Conservation (phyloP, 1,139 yeast genomes). For the Taphrina confusa region DNA sequence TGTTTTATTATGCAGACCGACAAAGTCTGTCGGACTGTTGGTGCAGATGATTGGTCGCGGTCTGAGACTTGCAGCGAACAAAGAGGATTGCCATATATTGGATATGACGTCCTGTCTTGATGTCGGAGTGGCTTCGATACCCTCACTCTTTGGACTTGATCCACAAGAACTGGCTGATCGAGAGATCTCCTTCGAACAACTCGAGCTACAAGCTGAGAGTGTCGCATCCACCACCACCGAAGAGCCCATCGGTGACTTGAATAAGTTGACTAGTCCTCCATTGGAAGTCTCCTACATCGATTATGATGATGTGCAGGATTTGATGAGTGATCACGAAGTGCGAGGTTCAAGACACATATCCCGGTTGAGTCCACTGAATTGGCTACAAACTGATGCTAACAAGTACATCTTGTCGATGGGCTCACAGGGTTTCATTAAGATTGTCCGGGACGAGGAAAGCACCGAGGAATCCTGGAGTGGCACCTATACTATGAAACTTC, state of each 20-base stretch:
- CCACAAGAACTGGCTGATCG: conserved; percentile 43
- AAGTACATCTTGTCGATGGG: conserved; percentile 26
- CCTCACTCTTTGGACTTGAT: conserved; percentile 59
- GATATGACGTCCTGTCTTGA: conserved; percentile 70
- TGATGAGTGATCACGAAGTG: conserved; percentile 28
- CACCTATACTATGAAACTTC: conserved; percentile 19
- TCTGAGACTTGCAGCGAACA: conserved; percentile 62
- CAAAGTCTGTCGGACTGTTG: conserved; percentile 68
- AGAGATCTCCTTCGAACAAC: conserved; percentile 23
- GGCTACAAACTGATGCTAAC: conserved; percentile 28
- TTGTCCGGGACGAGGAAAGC: background rate
- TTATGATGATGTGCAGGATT: conserved; percentile 32
- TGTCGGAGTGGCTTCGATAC: conserved; percentile 62
- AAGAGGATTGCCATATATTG: conserved; percentile 68
- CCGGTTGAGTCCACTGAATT: conserved; percentile 16
- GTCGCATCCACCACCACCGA: conserved; percentile 6
- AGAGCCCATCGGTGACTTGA: conserved; percentile 35
- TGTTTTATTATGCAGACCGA: conserved; percentile 75
- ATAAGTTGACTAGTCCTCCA: conserved; percentile 3
- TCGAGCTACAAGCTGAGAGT: conserved; percentile 27
- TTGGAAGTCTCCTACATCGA: conserved; percentile 30
- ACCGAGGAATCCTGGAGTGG: conserved; percentile 12
- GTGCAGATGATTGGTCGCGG: conserved; percentile 95
- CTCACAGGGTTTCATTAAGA: conserved; percentile 17
- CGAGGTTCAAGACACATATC: conserved; percentile 16